Conservation (phyloP, 129 eudicot species). For the Centella asiatica region DNA sequence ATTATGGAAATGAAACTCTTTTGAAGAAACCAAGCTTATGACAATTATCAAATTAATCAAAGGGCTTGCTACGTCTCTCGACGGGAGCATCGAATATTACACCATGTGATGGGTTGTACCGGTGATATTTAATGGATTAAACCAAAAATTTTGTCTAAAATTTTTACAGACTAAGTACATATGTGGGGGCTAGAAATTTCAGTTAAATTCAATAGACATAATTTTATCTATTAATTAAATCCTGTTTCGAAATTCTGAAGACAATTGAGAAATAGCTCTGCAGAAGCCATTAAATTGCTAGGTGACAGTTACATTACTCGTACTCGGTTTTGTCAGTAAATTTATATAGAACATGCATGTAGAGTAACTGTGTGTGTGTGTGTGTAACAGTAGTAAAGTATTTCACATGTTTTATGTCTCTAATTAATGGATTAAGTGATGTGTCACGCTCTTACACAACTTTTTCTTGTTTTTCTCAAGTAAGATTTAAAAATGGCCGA, state of each 20-base stretch:
- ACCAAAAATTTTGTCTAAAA: too few relatives aligned
- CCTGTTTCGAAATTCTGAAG: neutral
- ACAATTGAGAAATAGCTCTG: neutral
- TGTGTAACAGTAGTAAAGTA: neutral
- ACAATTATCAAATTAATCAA: too few relatives aligned
- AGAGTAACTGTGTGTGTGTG: neutral
- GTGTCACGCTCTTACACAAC: neutral
- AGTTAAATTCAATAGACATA: too few relatives aligned
- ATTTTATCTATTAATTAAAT: too few relatives aligned
- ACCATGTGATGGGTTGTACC: too few relatives aligned
- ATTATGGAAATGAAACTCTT: too few relatives aligned
- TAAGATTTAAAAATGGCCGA: neutral
- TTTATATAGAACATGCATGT: neutral
- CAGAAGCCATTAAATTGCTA: neutral
- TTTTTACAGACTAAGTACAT: too few relatives aligned
- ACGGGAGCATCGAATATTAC: too few relatives aligned
- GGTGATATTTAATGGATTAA: too few relatives aligned
- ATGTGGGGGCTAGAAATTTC: too few relatives aligned
- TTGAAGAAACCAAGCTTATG: too few relatives aligned
- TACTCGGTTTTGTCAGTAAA: neutral
- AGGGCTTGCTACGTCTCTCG: too few relatives aligned
- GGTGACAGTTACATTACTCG: neutral
- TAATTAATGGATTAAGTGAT: slow-evolving; percentile 6
- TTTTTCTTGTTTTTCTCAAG: slow-evolving; percentile 7
- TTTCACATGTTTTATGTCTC: slow-evolving; percentile 9